Base-by-base conservation (phyloP, 805 yeast species). In the Yarrowia keelungensis region DNA sequence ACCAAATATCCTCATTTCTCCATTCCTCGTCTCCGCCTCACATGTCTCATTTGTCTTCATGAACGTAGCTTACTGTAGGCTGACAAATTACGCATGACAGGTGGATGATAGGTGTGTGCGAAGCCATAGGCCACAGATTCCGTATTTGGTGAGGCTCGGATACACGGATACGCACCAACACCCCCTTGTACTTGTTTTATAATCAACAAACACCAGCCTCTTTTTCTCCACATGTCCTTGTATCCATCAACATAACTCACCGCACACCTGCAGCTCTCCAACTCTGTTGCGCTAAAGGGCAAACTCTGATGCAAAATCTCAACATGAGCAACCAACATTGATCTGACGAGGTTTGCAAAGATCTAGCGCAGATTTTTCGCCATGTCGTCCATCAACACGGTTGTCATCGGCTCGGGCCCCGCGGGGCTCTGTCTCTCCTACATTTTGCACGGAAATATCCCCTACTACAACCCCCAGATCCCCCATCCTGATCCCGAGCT, bases 401-500 rank as follows among this genome's bases (percentile, higher is more conserved):
- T 62, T 2, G 35, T 62, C 46, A 14, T 73, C 41, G 79, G 79
- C 45, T 68, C 69, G 49, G 79, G 79, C 11, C 79, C 79, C 12
- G 71, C 78, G 15, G 79, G 76, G 5, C 69, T 77, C 45, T 45
- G 74, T 45, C 70, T 77, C 49, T 76, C 78, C 32, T 76, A 70
- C 67, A 74, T 77, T 35, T 71, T 77, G 43, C 69, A 72, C 47
- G 79, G 79, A 14, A 71, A 77, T 67, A 69, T 71, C 8, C 79
- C 79, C 4, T 69, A 69, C 47, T 77, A 77, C 53, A 73, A 74
- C 50, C 73, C 76, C 3, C 16, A 41, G 4, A 77, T 77, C 4
- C 74, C 74, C 8, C 78, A 77, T 65, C 77, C 78, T 8, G 78
- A 76, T 62, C n/a, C 53, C 9, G 50, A 61, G n/a, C 72, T 76